These are phyloP conservation scores for Tylopilus rubrobrunneus DNA, from an alignment of 768 basidiomycete species.

Conservation along the genomic window DNA sequence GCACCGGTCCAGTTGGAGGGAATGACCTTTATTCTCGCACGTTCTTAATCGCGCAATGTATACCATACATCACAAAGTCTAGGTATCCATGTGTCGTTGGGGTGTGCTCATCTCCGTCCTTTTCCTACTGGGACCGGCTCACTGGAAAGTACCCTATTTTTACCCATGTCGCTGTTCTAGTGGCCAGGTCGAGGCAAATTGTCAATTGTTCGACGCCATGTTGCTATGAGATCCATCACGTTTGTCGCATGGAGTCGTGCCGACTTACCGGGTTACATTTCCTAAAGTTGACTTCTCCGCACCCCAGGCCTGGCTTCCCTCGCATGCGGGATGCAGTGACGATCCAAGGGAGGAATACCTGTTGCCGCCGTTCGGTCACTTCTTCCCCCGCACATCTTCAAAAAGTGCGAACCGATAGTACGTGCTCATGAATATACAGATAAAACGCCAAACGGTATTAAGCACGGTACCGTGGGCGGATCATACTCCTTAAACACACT, in stretches of 20 bases:
- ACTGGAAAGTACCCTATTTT: background rate
- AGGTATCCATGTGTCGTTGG: background rate
- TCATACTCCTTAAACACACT: conserved; percentile 17
- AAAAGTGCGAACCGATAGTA: background rate
- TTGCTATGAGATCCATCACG: conserved; percentile 27
- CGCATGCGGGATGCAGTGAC: conserved; percentile 3
- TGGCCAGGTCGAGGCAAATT: too few relatives aligned
- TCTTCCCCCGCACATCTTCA: conserved; percentile 12
- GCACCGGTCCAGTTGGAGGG: conserved; percentile 35
- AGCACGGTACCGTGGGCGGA: conserved; percentile 9
- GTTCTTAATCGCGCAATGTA: conserved; percentile 6
- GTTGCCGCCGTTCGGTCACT: conserved; percentile 12
- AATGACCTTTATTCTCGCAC: conserved; percentile 32
- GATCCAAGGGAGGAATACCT: background rate
- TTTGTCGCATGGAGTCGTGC: background rate
- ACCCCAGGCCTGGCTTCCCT: background rate
- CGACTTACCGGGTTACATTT: conserved; percentile 15
- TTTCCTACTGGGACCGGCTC: background rate
- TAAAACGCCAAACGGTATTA: background rate
- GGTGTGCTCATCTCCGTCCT: too few relatives aligned
- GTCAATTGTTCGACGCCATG: too few relatives aligned
- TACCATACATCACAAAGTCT: conserved; percentile 26
- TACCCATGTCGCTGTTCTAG: conserved; percentile 5
- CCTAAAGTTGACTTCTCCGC: background rate
- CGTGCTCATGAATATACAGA: background rate